Evolutionary conservation across 371 early-diverging fungal genomes (phyloP), one percentile per base, ranked within the genome.

Genomic region (Mucor circinelloides): DNA sequence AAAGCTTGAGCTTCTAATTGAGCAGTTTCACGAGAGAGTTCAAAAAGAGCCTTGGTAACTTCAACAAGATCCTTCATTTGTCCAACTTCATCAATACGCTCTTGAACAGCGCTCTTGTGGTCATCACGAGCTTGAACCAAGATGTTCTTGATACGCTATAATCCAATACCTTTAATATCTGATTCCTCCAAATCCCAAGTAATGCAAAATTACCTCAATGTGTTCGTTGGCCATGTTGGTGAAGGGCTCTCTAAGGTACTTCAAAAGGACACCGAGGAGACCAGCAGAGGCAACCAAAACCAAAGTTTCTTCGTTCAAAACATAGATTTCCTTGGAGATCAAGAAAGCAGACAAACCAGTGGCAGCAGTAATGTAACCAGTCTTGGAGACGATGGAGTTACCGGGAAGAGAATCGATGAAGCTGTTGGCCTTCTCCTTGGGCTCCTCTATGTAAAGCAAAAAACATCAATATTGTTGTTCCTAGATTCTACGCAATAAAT

Each of bases 271-370:
- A 61, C 85, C 84, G 63, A 93, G 86, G 64, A 97, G 89, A 79
- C 92, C 93, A 61, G 83, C 85, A 63, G 88, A 82, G 36, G 90
- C 85, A 40, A 90, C 73, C 69, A 95, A 79, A 58, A 96, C 92
- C 63, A 97, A 83, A 57, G 95, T 88, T 83, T 98, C 97, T 77
- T 93, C 95, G 83, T 97, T 97, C 77, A 97, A 80, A 66, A 97
- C 90, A 83, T 97, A 98, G 84, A 98, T 92, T 81, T 97, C 98
- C 90, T 98, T 97, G 67, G 96, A 93, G 78, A 98, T 89, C 66
- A 93, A 81, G 84, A 87, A 93, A 48, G 97, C 94, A 50, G 96
- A 91, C 64, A 94, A 79, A 70, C 95, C 94, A 36, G 95, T 89
- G 58, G 90, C 85, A 44, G 93, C 82, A 66, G 95, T 93, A 72